Percentiles rank a stretch among this genome's conserved stretches.
Evolutionary conservation across 305 asterid species (phyloP).

Genomic region (Fraxinus platypoda): DNA sequence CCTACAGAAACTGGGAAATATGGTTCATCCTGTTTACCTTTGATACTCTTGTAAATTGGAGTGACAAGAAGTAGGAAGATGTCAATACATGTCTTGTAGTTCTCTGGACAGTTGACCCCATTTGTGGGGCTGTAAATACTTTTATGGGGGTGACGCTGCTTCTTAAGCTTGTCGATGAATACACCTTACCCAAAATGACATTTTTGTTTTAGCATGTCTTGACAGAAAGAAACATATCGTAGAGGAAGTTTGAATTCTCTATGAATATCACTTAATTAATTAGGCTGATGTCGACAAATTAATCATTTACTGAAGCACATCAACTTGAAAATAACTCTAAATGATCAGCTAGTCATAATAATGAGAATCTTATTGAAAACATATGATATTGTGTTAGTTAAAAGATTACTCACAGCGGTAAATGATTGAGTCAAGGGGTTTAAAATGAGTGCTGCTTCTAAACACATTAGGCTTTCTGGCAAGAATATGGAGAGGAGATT

Average conservation of each 20-base stretch:
- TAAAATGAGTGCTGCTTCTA: constrained; percentile 34
- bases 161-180: constrained; percentile 15
- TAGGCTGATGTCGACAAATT: neutral
- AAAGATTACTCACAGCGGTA: constrained; percentile 32
- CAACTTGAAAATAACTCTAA: neutral
- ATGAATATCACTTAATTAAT: too few relatives aligned
- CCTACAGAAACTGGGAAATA: neutral
- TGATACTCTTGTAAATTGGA: constrained; percentile 7
- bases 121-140: neutral
- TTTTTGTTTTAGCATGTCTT: neutral
- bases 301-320: neutral
- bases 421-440: constrained; percentile 25
- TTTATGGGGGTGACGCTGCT: neutral
- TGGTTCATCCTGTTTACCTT: neutral
- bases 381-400: neutral
- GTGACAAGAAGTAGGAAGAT: constrained; percentile 23
- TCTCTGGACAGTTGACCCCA: constrained; percentile 17
- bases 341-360: neutral
- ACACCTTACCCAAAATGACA: constrained; percentile 9
- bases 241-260: neutral
- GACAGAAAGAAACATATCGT: neutral
- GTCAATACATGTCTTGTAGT: constrained; percentile 31
- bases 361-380: neutral
- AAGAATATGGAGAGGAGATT: constrained; percentile 38
- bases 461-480: constrained; percentile 41